Evolutionary conservation across 2,329 filamentous ascomycete genomes (phyloP).

Genomic region (Rachicladosporium sp.): DNA sequence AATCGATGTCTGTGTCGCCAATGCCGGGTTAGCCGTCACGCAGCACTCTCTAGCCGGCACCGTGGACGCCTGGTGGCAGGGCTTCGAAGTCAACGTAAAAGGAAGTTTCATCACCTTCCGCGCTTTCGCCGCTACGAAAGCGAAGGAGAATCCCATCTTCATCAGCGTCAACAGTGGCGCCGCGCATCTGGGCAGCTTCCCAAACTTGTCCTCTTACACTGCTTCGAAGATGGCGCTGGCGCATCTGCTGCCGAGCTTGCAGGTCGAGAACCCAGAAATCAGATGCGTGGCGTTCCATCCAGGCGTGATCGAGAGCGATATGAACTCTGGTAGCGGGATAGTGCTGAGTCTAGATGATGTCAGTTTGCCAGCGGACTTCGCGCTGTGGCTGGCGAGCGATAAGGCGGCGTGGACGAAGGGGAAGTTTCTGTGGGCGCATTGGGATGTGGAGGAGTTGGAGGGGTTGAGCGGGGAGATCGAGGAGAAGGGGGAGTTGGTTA

Average conservation of each 20-base stretch:
- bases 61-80: slow-evolving; percentile 3
- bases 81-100: slow-evolving; percentile 7
- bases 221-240: slow-evolving; percentile 24
- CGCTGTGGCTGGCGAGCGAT: neutral
- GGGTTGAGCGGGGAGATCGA: slow-evolving; percentile 4
- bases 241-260: slow-evolving; percentile 27
- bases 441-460: slow-evolving; percentile 7
- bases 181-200: slow-evolving; percentile 12
- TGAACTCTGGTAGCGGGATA: slow-evolving; percentile 12
- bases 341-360: no score
- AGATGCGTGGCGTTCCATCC: slow-evolving; percentile 31
- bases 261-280: slow-evolving; percentile 25
- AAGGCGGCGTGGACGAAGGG: neutral
- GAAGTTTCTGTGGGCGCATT: slow-evolving; percentile 5
- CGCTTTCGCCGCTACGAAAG: slow-evolving; percentile 5
- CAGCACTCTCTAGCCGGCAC: slow-evolving; percentile 1
- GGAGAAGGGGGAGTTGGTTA: slow-evolving; percentile 4
- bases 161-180: slow-evolving; percentile 6
- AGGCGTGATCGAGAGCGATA: slow-evolving; percentile 29
- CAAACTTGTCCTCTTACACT: slow-evolving; percentile 19
- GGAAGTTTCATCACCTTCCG: slow-evolving; percentile 6
- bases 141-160: neutral
- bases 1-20: slow-evolving; percentile 6
- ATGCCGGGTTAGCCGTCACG: slow-evolving; percentile 1
- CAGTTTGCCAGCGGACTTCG: neutral